Conservation (phyloP, 1,284 basidiomycete species). For the Trichosporon inkin region DNA sequence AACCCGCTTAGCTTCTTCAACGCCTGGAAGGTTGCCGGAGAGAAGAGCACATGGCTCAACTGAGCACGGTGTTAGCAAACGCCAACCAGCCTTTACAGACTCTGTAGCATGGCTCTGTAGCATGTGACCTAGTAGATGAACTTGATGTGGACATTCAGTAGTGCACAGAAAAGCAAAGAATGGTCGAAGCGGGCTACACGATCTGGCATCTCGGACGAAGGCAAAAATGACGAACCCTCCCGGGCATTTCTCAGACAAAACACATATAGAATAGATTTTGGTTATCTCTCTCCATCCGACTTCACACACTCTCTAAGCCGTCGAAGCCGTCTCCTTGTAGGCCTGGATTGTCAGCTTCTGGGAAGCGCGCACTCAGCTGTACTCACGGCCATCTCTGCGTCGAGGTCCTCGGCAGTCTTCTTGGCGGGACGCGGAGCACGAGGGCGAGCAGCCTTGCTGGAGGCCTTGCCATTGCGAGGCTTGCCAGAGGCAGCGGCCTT, state of each 20-base stretch:
- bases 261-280: conserved; percentile 6
- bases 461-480: conserved; percentile 56
- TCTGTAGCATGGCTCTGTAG: conserved; percentile 5
- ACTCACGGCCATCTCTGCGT: conserved; percentile 66
- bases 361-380: not conserved
- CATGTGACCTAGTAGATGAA: not conserved
- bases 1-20: conserved; percentile 36
- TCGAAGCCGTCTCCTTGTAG: conserved; percentile 34
- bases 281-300: not conserved
- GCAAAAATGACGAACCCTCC: conserved; percentile 1
- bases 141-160: not conserved
- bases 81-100: not conserved
- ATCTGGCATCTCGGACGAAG: conserved; percentile 2
- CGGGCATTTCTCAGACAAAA: conserved; percentile 7
- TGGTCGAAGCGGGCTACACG: not conserved
- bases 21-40: conserved; percentile 34
- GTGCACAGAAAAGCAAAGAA: not conserved
- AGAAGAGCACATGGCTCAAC: conserved; percentile 26
- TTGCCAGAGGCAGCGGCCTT: conserved; percentile 49
- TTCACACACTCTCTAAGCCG: conserved; percentile 6
- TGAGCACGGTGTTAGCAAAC: not conserved
- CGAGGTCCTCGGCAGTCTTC: conserved; percentile 58
- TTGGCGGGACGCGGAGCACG: conserved; percentile 50
- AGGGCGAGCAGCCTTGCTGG: conserved; percentile 18
- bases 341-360: conserved; percentile 24